Base-by-base conservation (phyloP, 2,329 filamentous ascomycete genomes). In the Nemania abortiva region DNA sequence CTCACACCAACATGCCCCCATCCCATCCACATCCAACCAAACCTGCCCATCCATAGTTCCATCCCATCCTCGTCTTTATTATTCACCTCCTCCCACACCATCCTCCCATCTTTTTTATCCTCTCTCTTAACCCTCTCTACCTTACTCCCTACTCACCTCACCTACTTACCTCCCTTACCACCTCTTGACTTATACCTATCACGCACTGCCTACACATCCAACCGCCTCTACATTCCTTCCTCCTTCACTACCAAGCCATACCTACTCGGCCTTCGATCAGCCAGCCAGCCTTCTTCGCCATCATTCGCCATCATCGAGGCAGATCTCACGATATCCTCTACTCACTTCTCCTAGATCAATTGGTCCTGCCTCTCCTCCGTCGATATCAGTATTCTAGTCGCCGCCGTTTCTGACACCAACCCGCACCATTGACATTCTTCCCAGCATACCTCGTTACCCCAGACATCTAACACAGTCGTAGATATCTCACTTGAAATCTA, bases 401-500 rank as follows among this genome's bases (percentile, higher is more conserved):
- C 56, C 54, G 50, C 67, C 29, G 27, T 70, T 45, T 22, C 54
- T 64, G 50, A 64, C 45, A 27, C 24, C 55, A 42, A 52, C 60
- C 65, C 72, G 54, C 62, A 59, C 60, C 31, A 54, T 66, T 72
- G 66, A 68, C 64, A 31, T 70, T 71, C 64, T 60, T 66, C 70
- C 52, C 50, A 70, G 55, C 68, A 67, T 61, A 63, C 37, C 37
- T 56, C 53, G 24, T 69, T 53, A 29, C 50, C 66, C 66, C 59
- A 56, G 50, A 64, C 39, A 73, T 74, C 74, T 77, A 74, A 74
- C 75, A 73, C 31, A 74, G 70, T 72, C 70, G 61, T 76, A 75
- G 72, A 72, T 69, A 74, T 76, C 76, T 75, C 65, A 77, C 73
- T 72, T 76, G 68, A 75, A 68, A 74, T 76, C 56, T 78, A 78